These are phyloP conservation scores for Penicillium sp. DNA, from an alignment of 2,329 filamentous ascomycete species.

Conservation along the genomic window DNA sequence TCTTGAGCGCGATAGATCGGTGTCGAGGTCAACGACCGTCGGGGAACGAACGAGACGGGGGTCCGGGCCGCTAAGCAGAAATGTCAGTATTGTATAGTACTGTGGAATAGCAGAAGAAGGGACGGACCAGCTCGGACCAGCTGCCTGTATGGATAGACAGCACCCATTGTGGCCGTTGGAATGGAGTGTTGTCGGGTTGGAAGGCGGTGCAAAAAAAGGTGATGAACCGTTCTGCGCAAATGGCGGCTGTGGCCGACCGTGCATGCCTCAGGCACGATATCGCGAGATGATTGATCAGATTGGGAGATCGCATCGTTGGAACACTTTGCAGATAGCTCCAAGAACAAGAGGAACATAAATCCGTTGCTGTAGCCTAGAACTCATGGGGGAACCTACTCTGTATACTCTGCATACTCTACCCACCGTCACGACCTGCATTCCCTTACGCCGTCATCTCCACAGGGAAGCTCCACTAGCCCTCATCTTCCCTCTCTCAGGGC, in stretches of 20 bases:
- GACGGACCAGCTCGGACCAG: slow-evolving; percentile 37
- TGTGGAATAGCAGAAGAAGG: neutral
- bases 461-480: slow-evolving; percentile 27
- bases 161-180: slow-evolving; percentile 39
- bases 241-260: slow-evolving; percentile 20
- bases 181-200: slow-evolving; percentile 18
- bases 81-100: neutral
- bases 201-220: slow-evolving; percentile 30
- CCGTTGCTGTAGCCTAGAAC: neutral
- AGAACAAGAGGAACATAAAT: neutral
- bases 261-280: slow-evolving; percentile 11
- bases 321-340: neutral
- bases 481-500: slow-evolving; percentile 22
- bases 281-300: slow-evolving; percentile 22
- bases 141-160: slow-evolving; percentile 36
- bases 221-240: slow-evolving; percentile 21
- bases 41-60: slow-evolving; percentile 32
- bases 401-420: slow-evolving; percentile 1
- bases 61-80: slow-evolving; percentile 28
- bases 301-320: slow-evolving; percentile 7
- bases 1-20: slow-evolving; percentile 28
- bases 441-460: slow-evolving; percentile 28
- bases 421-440: slow-evolving; percentile 7
- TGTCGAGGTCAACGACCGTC: slow-evolving; percentile 35
- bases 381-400: neutral